These are phyloP conservation scores for Protomyces gravidus DNA, from an alignment of 1,139 yeast genomes.

Conservation along the genomic window DNA sequence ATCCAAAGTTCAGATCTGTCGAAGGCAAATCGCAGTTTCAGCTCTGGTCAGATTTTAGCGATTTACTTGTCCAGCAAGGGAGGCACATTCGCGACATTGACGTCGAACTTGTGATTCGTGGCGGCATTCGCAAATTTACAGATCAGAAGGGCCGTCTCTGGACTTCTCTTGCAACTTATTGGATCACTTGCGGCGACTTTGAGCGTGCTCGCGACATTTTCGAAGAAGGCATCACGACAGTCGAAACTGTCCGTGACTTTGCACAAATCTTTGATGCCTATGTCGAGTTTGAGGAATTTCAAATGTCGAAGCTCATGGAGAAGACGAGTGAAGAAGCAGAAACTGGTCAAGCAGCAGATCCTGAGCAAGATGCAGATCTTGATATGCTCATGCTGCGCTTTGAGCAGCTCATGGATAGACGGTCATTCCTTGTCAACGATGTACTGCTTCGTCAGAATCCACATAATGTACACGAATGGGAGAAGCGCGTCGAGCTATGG, in stretches of 20 bases:
- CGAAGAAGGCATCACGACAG: constrained; percentile 48
- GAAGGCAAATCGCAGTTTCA: constrained; percentile 45
- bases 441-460: constrained; percentile 60
- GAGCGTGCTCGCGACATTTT: constrained; percentile 49
- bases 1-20: constrained; percentile 41
- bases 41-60: constrained; percentile 50
- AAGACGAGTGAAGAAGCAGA: constrained; percentile 36
- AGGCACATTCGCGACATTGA: constrained; percentile 33
- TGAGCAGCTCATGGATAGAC: constrained; percentile 53
- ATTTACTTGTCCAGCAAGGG: constrained; percentile 43
- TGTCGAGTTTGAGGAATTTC: constrained; percentile 58
- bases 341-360: constrained; percentile 28
- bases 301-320: constrained; percentile 45
- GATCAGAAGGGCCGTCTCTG: constrained; percentile 57
- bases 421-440: constrained; percentile 61
- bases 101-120: constrained; percentile 43
- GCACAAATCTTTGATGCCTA: constrained; percentile 60
- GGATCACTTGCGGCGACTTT: constrained; percentile 43
- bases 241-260: constrained; percentile 59
- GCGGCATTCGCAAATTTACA: constrained; percentile 51
- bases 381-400: constrained; percentile 51
- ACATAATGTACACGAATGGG: constrained; percentile 65
- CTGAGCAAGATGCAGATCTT: constrained; percentile 39
- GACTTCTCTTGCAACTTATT: constrained; percentile 51
- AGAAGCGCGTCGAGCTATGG: constrained; percentile 53